Evolutionary conservation across 2,329 filamentous ascomycete species (phyloP).

Genomic region (Fusarium denticulatum): DNA sequence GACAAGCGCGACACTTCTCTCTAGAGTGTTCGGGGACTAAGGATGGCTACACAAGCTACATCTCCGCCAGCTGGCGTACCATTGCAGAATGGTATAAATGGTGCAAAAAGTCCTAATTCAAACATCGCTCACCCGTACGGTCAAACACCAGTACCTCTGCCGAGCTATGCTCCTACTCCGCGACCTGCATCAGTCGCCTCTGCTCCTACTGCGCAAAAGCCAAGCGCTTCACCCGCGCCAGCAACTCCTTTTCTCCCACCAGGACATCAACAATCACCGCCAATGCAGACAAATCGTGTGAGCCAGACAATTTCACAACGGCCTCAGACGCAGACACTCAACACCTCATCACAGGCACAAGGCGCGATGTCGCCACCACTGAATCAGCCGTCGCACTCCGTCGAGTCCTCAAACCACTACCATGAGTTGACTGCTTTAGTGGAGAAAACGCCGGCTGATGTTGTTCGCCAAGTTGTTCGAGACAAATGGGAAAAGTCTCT

Average conservation of each 20-base stretch:
- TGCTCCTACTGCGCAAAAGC: neutral
- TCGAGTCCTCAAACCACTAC: slow-evolving; percentile 44
- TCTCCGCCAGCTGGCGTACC: neutral
- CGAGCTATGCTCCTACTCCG: slow-evolving; percentile 15
- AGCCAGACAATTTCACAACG: slow-evolving; percentile 1
- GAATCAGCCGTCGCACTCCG: slow-evolving; percentile 13
- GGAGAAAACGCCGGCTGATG: slow-evolving; percentile 53
- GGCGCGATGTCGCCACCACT: neutral
- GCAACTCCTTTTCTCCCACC: slow-evolving; percentile 7
- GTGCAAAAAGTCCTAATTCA: slow-evolving; percentile 7
- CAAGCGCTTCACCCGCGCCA: neutral
- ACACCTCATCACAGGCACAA: neutral
- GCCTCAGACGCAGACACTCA: neutral
- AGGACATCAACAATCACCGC: slow-evolving; percentile 14
- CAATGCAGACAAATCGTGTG: slow-evolving; percentile 1
- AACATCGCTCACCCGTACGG: neutral
- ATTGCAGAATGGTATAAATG: slow-evolving; percentile 9
- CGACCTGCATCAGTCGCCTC: slow-evolving; percentile 11
- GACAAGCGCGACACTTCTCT: slow-evolving; percentile 7
- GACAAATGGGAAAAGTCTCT: slow-evolving; percentile 63
- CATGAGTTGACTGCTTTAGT: slow-evolving; percentile 45
- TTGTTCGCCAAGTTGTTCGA: slow-evolving; percentile 60
- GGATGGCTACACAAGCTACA: slow-evolving; percentile 20
- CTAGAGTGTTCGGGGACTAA: neutral
- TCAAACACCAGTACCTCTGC: slow-evolving; percentile 19